Percentiles rank a stretch among this genome's conserved stretches.
Conservation (phyloP, 1,284 basidiomycete genomes). For the Leccinum pachyderme region DNA sequence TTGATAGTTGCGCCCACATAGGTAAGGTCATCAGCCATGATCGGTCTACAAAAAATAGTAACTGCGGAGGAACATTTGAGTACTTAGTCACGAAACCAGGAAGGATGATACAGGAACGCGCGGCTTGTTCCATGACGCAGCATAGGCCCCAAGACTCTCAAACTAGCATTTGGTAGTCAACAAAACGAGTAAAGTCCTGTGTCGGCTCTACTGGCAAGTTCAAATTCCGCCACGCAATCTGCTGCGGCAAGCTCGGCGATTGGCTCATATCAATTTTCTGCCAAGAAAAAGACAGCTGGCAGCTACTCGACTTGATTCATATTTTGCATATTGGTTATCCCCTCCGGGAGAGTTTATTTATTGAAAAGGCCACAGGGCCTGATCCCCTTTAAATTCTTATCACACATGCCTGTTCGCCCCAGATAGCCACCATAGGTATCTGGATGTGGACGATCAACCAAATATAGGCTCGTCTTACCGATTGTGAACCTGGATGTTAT, state of each 20-base stretch:
- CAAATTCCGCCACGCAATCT: not conserved
- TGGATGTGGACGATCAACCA: not conserved
- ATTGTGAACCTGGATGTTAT: not conserved
- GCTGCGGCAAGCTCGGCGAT: not conserved
- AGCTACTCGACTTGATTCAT: not conserved
- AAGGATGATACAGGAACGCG: not conserved
- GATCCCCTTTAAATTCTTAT: not conserved
- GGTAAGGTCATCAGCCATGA: too few relatives aligned
- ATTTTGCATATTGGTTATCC: too few relatives aligned
- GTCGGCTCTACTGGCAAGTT: not conserved
- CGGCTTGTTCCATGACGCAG: not conserved
- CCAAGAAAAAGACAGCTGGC: not conserved
- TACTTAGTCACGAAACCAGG: not conserved
- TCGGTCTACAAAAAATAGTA: not conserved
- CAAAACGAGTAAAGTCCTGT: not conserved
- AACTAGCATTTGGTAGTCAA: not conserved
- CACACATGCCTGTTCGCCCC: not conserved
- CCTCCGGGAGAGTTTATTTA: not conserved
- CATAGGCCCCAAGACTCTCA: not conserved
- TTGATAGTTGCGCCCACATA: not conserved
- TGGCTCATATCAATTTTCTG: not conserved
- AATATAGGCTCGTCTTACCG: not conserved
- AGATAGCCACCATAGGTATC: not conserved
- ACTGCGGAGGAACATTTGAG: not conserved
- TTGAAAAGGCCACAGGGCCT: not conserved